phyloP scores from a whole-genome alignment of 2,329 filamentous ascomycete genomes.

The Fusarium euwallaceae region DNA sequence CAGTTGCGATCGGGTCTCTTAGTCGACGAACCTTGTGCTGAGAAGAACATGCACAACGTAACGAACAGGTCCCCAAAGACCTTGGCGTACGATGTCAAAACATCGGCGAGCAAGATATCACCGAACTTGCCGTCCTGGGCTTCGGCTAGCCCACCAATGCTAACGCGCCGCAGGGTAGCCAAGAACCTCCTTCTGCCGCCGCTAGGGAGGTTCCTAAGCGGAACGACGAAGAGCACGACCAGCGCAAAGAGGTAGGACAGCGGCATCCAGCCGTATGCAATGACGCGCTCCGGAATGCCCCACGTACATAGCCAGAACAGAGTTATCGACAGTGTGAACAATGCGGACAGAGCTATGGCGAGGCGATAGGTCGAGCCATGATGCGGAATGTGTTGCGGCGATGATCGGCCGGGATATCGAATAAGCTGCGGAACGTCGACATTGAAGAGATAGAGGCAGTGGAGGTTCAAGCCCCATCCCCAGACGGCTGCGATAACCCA shows the following conservation, averaged over 20 bases:
- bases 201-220: constrained; percentile 76
- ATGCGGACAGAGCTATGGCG: constrained; percentile 79
- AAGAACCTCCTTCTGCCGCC: constrained; percentile 82
- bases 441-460: constrained; percentile 82
- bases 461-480: constrained; percentile 94
- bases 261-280: constrained; percentile 86
- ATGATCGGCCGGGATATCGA: constrained; percentile 83
- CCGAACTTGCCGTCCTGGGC: constrained; percentile 92
- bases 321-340: constrained; percentile 78
- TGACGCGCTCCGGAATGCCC: constrained; percentile 76
- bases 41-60: constrained; percentile 90
- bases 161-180: constrained; percentile 80
- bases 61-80: constrained; percentile 92
- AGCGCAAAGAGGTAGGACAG: constrained; percentile 85
- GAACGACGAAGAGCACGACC: constrained; percentile 77
- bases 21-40: constrained; percentile 78
- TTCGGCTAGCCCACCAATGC: constrained; percentile 87
- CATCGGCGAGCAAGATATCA: constrained; percentile 93
- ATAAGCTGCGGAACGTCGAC: constrained; percentile 92
- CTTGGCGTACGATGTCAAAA: constrained; percentile 93
- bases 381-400: constrained; percentile 78
- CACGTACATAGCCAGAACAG: constrained; percentile 88
- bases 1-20: constrained; percentile 84
- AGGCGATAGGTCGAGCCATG: constrained; percentile 89
- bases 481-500: constrained; percentile 77